These are phyloP conservation scores for Ascochyta rabiei DNA, from an alignment of 2,329 filamentous ascomycete species.

Conservation along the genomic window DNA sequence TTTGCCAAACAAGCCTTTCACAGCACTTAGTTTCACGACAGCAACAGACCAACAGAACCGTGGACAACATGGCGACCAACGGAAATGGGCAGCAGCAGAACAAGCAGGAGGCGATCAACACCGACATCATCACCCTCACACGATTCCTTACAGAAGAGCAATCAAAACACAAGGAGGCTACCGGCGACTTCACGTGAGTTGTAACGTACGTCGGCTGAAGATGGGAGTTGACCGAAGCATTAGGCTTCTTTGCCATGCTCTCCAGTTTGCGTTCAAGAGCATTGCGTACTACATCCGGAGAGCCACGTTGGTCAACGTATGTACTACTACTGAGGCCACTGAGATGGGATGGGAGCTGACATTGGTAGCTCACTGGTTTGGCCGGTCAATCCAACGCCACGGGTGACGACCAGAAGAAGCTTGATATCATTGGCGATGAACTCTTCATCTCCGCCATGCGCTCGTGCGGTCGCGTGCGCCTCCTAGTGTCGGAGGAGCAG, in stretches of 20 bases:
- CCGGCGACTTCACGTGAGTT: conserved; percentile 92
- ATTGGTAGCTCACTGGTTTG: conserved; percentile 76
- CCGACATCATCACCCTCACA: conserved; percentile 92
- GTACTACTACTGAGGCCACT: conserved; percentile 4
- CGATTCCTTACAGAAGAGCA: conserved; percentile 97
- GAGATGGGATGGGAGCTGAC: conserved; percentile 19
- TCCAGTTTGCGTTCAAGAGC: conserved; percentile 99
- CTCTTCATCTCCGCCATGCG: conserved; percentile 96
- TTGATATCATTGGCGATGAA: conserved; percentile 98
- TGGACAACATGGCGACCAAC: conserved; percentile 47
- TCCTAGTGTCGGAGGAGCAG: conserved; percentile 98
- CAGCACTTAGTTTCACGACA: background rate
- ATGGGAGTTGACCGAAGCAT: background rate
- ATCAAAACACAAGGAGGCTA: conserved; percentile 88
- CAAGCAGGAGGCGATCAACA: conserved; percentile 80
- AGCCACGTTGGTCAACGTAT: conserved; percentile 83
- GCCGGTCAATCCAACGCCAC: conserved; percentile 94
- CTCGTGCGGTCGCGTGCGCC: conserved; percentile 85
- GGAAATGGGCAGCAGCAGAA: conserved; percentile 55
- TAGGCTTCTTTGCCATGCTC: conserved; percentile 92
- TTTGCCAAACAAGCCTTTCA: background rate
- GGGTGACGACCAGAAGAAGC: conserved; percentile 99
- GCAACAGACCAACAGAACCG: background rate
- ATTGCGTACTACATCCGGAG: conserved; percentile 99
- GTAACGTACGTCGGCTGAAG: background rate